Conservation (phyloP, 805 yeast species). For the Candida ficus region DNA sequence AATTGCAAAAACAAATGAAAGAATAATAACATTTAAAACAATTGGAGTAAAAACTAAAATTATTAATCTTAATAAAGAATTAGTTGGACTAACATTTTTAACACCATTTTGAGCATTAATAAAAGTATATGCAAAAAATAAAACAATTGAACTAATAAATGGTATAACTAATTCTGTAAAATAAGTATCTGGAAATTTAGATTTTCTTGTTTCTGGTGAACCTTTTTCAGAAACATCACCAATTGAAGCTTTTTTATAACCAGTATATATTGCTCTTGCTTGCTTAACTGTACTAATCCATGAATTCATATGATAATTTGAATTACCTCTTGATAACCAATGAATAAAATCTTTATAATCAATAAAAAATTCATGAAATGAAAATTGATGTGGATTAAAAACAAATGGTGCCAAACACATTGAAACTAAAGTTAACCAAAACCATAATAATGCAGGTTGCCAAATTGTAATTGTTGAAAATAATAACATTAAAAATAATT, state of each 20-base stretch:
- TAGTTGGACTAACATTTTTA: slow-evolving; percentile 38
- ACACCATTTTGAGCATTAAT: slow-evolving; percentile 90
- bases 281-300: slow-evolving; percentile 76
- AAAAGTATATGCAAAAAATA: slow-evolving; percentile 69
- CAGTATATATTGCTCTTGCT: slow-evolving; percentile 85
- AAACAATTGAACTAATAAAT: slow-evolving; percentile 58
- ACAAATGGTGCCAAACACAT: slow-evolving; percentile 67
- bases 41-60: slow-evolving; percentile 50
- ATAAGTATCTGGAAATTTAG: slow-evolving; percentile 71
- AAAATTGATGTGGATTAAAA: slow-evolving; percentile 75
- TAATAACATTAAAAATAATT: slow-evolving; percentile 60
- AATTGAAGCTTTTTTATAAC: slow-evolving; percentile 72
- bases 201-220: slow-evolving; percentile 59
- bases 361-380: slow-evolving; percentile 61
- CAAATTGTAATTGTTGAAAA: slow-evolving; percentile 80
- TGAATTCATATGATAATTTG: slow-evolving; percentile 58
- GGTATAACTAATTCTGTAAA: slow-evolving; percentile 80
- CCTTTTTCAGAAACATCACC: slow-evolving; percentile 64
- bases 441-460: slow-evolving; percentile 69
- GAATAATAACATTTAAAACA: slow-evolving; percentile 28
- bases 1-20: slow-evolving; percentile 34
- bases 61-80: slow-evolving; percentile 57
- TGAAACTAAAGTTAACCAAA: slow-evolving; percentile 67
- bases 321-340: slow-evolving; percentile 82
- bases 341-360: slow-evolving; percentile 59